Evolutionary conservation across 2,329 filamentous ascomycete species (phyloP).

Genomic region (Kalmusia sp.): DNA sequence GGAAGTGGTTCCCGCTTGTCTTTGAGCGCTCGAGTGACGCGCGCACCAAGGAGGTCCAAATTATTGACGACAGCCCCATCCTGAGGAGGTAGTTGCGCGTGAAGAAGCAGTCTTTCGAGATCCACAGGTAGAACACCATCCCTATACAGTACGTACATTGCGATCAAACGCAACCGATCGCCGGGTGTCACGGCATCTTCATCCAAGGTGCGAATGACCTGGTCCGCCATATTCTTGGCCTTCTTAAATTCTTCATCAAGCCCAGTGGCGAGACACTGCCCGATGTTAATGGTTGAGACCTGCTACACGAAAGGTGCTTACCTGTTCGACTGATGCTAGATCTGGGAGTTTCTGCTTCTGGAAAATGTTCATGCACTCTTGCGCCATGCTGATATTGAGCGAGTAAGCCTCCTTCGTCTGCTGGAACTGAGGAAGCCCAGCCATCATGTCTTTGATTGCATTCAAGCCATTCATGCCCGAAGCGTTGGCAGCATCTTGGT

Average conservation of each 20-base stretch:
- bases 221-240: slow-evolving; percentile 85
- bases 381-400: slow-evolving; percentile 92
- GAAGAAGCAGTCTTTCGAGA: slow-evolving; percentile 81
- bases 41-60: slow-evolving; percentile 81
- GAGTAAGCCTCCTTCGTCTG: slow-evolving; percentile 96
- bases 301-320: slow-evolving; percentile 29
- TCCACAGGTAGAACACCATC: slow-evolving; percentile 86
- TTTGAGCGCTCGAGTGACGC: slow-evolving; percentile 75
- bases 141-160: slow-evolving; percentile 84
- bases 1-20: slow-evolving; percentile 71
- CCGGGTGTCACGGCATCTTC: slow-evolving; percentile 74
- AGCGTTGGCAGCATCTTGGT: slow-evolving; percentile 70
- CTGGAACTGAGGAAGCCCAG: slow-evolving; percentile 90
- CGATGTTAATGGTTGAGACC: slow-evolving; percentile 4
- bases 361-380: slow-evolving; percentile 96
- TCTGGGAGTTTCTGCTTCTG: slow-evolving; percentile 84
- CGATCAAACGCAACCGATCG: slow-evolving; percentile 84
- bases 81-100: slow-evolving; percentile 77
- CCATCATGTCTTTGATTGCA: slow-evolving; percentile 96
- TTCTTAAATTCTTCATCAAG: slow-evolving; percentile 92
- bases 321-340: slow-evolving; percentile 85
- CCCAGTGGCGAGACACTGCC: slow-evolving; percentile 80
- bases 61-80: slow-evolving; percentile 78
- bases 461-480: slow-evolving; percentile 86
- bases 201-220: slow-evolving; percentile 86